phyloP scores from a whole-genome alignment of 495 filamentous ascomycete species.

The Penicillium pulvis region DNA sequence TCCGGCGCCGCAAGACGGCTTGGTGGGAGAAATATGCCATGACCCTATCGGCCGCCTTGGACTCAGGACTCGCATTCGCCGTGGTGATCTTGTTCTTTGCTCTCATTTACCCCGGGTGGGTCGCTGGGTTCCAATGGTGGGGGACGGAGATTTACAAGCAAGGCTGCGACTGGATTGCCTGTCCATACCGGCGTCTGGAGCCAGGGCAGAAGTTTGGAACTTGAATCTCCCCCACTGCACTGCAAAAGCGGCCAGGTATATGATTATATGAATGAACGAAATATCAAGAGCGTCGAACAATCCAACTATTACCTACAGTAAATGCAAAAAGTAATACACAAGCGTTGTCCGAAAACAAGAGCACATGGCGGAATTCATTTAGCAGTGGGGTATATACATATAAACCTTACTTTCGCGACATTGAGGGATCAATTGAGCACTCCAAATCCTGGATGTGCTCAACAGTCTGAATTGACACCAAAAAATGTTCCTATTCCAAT shows the following conservation, averaged over 20 bases:
- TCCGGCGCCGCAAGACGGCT: slow-evolving; percentile 61
- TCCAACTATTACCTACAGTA: not conserved
- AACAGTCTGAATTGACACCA: too few relatives aligned
- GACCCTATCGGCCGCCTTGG: slow-evolving; percentile 79
- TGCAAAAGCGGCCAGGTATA: not conserved
- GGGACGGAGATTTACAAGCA: slow-evolving; percentile 36
- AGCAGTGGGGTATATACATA: too few relatives aligned
- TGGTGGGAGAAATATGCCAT: slow-evolving; percentile 94
- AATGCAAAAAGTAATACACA: not conserved
- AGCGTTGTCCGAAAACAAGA: too few relatives aligned
- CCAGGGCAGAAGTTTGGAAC: slow-evolving; percentile 31
- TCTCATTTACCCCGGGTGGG: slow-evolving; percentile 30
- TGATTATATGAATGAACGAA: slow-evolving; percentile 4
- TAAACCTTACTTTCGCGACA: too few relatives aligned
- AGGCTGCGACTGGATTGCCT: slow-evolving; percentile 35
- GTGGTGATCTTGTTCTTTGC: slow-evolving; percentile 83
- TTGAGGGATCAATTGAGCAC: too few relatives aligned
- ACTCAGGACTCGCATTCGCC: slow-evolving; percentile 77
- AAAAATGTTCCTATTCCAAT: too few relatives aligned
- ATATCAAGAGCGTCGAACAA: not conserved
- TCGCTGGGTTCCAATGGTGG: slow-evolving; percentile 32
- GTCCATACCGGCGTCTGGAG: slow-evolving; percentile 26
- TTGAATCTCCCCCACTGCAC: slow-evolving; percentile 8
- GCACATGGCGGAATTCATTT: too few relatives aligned
- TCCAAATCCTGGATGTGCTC: too few relatives aligned